These are phyloP conservation scores for Gossypium gossypioides DNA, from an alignment of 441 rosid species.

Conservation along the genomic window DNA sequence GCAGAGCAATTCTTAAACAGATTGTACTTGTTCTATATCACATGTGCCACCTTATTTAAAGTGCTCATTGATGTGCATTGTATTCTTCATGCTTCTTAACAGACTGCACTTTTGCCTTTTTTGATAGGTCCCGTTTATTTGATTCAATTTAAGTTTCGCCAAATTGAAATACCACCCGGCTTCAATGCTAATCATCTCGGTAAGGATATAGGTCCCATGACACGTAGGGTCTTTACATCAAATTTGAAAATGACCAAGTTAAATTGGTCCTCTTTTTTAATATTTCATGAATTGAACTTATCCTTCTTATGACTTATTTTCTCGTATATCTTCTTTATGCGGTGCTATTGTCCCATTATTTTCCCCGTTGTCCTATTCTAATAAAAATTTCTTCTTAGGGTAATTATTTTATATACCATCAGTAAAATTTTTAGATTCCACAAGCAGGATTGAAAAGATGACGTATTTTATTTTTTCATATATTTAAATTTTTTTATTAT, in stretches of 20 bases:
- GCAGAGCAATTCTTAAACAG: neutral
- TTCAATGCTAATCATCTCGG: slow-evolving; percentile 72
- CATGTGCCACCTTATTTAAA: neutral
- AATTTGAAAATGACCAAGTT: neutral
- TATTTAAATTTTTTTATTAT: too few species aligned
- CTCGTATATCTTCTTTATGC: neutral
- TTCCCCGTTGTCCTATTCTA: neutral
- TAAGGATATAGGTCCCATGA: slow-evolving; percentile 18
- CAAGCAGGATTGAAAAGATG: neutral
- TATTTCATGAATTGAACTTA: neutral
- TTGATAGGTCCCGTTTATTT: slow-evolving; percentile 63
- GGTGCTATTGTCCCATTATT: neutral
- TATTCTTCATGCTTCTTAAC: neutral
- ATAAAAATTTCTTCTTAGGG: neutral
- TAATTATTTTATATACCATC: too few species aligned
- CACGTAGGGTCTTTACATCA: neutral
- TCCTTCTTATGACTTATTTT: neutral
- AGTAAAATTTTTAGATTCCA: neutral
- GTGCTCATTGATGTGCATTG: neutral
- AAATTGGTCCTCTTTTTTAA: neutral
- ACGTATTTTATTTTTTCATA: too few species aligned
- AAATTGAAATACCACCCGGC: slow-evolving; percentile 83
- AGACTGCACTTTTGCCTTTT: slow-evolving; percentile 12
- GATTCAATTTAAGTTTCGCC: slow-evolving; percentile 90
- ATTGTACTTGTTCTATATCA: neutral